A percentile compares a stretch with the other conserved stretches of the same genome.
These are phyloP conservation scores for Candida silvicultrix DNA, from an alignment of 805 yeast genomes.

Conservation along the genomic window DNA sequence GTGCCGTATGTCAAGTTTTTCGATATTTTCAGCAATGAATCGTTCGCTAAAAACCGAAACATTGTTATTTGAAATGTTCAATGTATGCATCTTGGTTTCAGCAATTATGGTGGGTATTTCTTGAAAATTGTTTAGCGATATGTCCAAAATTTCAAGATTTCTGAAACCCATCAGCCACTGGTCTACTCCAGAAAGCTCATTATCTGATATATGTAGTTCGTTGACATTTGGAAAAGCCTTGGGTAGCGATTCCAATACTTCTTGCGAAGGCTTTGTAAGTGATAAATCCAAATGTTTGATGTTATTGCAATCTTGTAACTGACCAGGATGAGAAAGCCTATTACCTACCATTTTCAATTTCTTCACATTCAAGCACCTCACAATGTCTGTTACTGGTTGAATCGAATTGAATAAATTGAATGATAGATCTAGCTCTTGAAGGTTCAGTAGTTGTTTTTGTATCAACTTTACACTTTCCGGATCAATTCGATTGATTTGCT, in stretches of 20 bases:
- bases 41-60: conserved; percentile 13
- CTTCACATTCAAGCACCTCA: conserved; percentile 28
- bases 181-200: conserved; percentile 14
- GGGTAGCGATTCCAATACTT: conserved; percentile 8
- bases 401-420: conserved; percentile 47
- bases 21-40: conserved; percentile 8
- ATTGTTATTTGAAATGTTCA: conserved; percentile 33
- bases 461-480: neutral
- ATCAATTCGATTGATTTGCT: conserved; percentile 25
- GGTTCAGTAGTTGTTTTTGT: conserved; percentile 17
- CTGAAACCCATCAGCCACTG: neutral
- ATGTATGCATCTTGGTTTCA: conserved; percentile 5
- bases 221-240: conserved; percentile 31
- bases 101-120: conserved; percentile 23
- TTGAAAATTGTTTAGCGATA: conserved; percentile 38
- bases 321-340: neutral
- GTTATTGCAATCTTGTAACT: conserved; percentile 20
- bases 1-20: conserved; percentile 41
- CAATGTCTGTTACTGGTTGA: conserved; percentile 30
- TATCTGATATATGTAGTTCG: conserved; percentile 22
- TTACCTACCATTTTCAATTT: conserved; percentile 51
- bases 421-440: conserved; percentile 51
- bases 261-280: conserved; percentile 9
- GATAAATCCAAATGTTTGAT: conserved; percentile 18
- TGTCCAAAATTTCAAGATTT: conserved; percentile 20